Evolutionary conservation across 495 filamentous ascomycete species (phyloP), one percentile per base, ranked within the genome.

Genomic region (Penicillium cinerascens): DNA sequence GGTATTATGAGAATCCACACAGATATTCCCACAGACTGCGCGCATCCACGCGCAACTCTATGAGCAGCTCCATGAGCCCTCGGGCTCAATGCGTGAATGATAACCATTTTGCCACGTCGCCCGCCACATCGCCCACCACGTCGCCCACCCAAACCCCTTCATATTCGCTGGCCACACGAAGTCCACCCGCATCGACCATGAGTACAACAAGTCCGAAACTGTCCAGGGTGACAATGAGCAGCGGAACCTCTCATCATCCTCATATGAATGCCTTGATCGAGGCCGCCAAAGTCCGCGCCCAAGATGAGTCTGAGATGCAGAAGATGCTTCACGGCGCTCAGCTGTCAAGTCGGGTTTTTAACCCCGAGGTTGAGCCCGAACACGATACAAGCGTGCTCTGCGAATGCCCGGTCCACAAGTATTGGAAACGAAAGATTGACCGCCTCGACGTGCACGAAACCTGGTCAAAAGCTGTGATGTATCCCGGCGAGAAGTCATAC

Each of bases 391-490:
- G 66, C 10, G 52, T 56, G 18, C 48, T 54, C 1, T 74, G 72
- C 23, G 42, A 44, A 18, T 75, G 72, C 47, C 35, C 51, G 16
- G 59, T 72, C 21, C 70, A 73, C 47, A 51, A 54, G 17, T 75
- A 74, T 44, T 45, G 55, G 42, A 41, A 44, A 25, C 54, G 42
- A 20, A 78, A 77, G 52, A 47, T 49, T 35, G 50, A 49, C 11
- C 72, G 75, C 9, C 63, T 74, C 10, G 40, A 33, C 0, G 60
- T 76, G 6, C 73, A 71, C 27, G 65, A 74, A 4, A 59, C 60
- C 54, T 78, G 75, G 75, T 64, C 71, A 8, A 64, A 68, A 51
- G 75, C 75, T 0, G 74, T 78, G 23, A 74, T 77, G 60, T 78
- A 77, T 56, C 73, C 75, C 37, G 74, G 75, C 54, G 74, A 78